A percentile compares a stretch with the other conserved stretches of the same genome.
Evolutionary conservation across 192 early-diverging fungal species (phyloP).

Genomic region (Gaertneriomyces semiglobifer): DNA sequence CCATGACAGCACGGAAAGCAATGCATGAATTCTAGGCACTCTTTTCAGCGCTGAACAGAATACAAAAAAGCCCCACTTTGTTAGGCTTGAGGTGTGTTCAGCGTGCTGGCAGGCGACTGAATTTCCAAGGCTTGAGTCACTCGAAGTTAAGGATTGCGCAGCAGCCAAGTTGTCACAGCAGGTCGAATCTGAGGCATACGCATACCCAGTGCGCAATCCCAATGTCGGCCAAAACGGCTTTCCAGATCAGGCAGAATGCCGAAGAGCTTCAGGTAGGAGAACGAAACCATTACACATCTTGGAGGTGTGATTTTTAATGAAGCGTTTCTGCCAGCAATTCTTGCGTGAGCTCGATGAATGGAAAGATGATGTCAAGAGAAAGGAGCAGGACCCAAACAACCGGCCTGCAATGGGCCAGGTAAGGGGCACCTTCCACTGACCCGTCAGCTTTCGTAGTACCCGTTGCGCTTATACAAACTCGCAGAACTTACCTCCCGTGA

Average conservation of each 20-base stretch:
- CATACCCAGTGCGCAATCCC: too few species aligned
- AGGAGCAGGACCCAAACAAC: constrained; percentile 18
- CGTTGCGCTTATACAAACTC: neutral
- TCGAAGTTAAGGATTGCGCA: too few species aligned
- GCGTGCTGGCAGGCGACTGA: too few species aligned
- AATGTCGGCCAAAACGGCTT: constrained; percentile 20
- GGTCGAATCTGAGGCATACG: too few species aligned
- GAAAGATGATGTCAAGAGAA: constrained; percentile 47
- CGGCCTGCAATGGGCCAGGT: neutral
- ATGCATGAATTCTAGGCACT: too few species aligned
- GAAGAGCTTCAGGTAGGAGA: constrained; percentile 36
- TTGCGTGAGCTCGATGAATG: constrained; percentile 43
- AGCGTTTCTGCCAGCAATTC: constrained; percentile 11
- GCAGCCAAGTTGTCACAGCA: too few species aligned
- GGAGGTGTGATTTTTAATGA: constrained; percentile 1
- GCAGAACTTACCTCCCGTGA: neutral
- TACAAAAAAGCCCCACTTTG: too few species aligned
- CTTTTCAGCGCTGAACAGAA: too few species aligned
- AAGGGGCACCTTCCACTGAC: neutral
- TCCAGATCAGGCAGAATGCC: constrained; percentile 44
- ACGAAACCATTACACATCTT: neutral
- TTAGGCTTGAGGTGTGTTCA: too few species aligned
- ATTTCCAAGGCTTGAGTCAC: too few species aligned
- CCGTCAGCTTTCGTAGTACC: neutral
- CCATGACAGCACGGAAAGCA: too few species aligned